Base-by-base conservation (phyloP, 176 grass and related monocot genomes). In the Dendrocalamus sinicus region DNA sequence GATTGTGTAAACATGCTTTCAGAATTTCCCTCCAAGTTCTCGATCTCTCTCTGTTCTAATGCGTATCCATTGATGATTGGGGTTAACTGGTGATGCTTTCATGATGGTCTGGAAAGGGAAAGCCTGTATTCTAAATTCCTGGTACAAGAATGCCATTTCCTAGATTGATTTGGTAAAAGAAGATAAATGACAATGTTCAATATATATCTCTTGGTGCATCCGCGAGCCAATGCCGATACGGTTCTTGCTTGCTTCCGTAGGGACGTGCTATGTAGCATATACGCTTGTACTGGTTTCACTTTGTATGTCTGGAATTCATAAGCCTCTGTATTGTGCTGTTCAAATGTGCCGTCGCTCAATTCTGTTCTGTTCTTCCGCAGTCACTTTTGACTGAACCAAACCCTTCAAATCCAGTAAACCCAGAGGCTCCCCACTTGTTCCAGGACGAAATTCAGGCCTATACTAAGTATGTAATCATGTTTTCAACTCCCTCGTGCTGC, bases 381-480 rank as follows among this genome's bases (percentile, higher is more conserved):
- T 88, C 81, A 39, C 58, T 88, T 84, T 69, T 91, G 5, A 76
- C 85, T 67, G 80, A 84, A 52, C 85, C 74, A 52, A 75, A 84
- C 55, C 81, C 85, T 51, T 46, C 50, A 64, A 85, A 68, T 35
- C 81, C 75, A 19, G 81, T 63, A 82, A 91, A 85, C 48, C 76
- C 39, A 81, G 52, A 83, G 12, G 35, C 37, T 57, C 15, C 4
- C 37, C 46, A 79, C 57, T 78, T 35, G 26, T 85, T 85, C 32
- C 83, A 81, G 88, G 72, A 77, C 60, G 70, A 80, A 60, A 44
- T 83, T 62, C n/a, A 62, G 23, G 23, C 59, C 9, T 62, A 62
- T 62, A 26, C 26, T 62, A 62, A 62, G 59, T 62, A 13, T 26
- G n/a, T 26, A 13, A 61, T 61, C n/a, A 24, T 12, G 4, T 61